Conservation (phyloP, 1,284 basidiomycete species). For the Peniophora sp. region DNA sequence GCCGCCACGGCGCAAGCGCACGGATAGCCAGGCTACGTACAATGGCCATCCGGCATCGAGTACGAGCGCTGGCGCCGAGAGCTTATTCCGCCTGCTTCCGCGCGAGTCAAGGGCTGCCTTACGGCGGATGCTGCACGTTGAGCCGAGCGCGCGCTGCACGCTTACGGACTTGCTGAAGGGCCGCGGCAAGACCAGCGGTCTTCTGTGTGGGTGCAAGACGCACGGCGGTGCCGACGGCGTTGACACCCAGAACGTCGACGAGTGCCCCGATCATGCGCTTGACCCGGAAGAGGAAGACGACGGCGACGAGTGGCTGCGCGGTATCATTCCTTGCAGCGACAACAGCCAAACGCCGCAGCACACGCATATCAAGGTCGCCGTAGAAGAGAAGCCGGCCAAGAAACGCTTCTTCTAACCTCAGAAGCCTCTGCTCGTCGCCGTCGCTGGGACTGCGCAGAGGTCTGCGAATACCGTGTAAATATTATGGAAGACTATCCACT, state of each 20-base stretch:
- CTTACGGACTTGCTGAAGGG: conserved; percentile 90
- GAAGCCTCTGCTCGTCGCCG: background rate
- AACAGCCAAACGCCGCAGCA: conserved; percentile 49
- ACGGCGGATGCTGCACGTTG: conserved; percentile 90
- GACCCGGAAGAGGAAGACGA: conserved; percentile 62
- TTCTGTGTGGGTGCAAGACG: conserved; percentile 69
- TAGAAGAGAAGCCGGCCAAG: conserved; percentile 67
- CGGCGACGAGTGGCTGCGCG: conserved; percentile 73
- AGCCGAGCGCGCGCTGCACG: conserved; percentile 85
- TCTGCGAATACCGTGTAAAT: background rate
- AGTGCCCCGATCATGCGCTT: conserved; percentile 56
- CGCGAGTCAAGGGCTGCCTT: conserved; percentile 86
- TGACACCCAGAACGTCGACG: conserved; percentile 21
- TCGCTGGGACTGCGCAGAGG: conserved; percentile 6
- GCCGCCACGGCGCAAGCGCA: conserved; percentile 37
- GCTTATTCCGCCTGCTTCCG: conserved; percentile 94
- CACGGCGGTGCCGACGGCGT: conserved; percentile 21
- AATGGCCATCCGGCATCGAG: conserved; percentile 27
- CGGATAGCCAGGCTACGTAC: conserved; percentile 64
- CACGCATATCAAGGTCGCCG: conserved; percentile 59
- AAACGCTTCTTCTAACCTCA: conserved; percentile 55
- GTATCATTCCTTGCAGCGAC: conserved; percentile 53
- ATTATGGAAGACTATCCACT: no score
- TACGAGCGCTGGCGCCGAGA: conserved; percentile 79
- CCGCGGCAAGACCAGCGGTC: conserved; percentile 60